These are phyloP conservation scores for Gossypium schwendimanii DNA, from an alignment of 441 rosid genomes.

Conservation along the genomic window DNA sequence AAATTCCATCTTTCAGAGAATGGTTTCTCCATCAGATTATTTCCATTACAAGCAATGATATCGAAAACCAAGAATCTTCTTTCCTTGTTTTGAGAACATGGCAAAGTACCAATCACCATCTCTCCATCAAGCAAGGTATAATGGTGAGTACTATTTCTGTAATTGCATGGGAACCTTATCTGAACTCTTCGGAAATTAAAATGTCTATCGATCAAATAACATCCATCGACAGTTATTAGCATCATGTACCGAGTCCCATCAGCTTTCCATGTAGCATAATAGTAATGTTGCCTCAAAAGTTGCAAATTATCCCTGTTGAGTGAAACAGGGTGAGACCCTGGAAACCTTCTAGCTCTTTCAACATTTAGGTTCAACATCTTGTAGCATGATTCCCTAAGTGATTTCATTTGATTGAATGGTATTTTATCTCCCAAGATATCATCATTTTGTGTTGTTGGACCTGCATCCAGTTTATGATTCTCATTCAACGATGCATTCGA, in stretches of 20 bases:
- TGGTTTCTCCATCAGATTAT: constrained; percentile 78
- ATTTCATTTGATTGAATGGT: constrained; percentile 63
- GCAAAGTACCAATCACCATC: constrained; percentile 84
- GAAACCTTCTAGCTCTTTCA: constrained; percentile 70
- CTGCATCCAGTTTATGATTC: constrained; percentile 35
- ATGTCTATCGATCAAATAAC: constrained; percentile 78
- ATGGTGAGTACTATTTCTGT: constrained; percentile 72
- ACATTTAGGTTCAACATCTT: constrained; percentile 48
- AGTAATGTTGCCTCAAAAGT: constrained; percentile 83
- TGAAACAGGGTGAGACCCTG: constrained; percentile 98
- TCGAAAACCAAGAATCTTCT: constrained; percentile 96
- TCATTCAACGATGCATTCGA: constrained; percentile 59
- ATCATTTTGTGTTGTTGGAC: constrained; percentile 67
- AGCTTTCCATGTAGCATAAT: constrained; percentile 99
- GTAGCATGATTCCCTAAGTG: constrained; percentile 57
- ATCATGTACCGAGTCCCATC: constrained; percentile 98
- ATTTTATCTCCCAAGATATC: constrained; percentile 89
- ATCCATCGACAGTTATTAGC: constrained; percentile 80
- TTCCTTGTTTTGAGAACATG: constrained; percentile 80
- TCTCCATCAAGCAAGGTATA: constrained; percentile 86
- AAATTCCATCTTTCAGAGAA: constrained; percentile 90
- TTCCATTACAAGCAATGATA: constrained; percentile 70
- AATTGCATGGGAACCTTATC: constrained; percentile 82
- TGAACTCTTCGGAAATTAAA: constrained; percentile 81
- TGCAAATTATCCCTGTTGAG: constrained; percentile 88